Base-by-base conservation (phyloP, 2,329 filamentous ascomycete species). In the Trichoderma harzianum region DNA sequence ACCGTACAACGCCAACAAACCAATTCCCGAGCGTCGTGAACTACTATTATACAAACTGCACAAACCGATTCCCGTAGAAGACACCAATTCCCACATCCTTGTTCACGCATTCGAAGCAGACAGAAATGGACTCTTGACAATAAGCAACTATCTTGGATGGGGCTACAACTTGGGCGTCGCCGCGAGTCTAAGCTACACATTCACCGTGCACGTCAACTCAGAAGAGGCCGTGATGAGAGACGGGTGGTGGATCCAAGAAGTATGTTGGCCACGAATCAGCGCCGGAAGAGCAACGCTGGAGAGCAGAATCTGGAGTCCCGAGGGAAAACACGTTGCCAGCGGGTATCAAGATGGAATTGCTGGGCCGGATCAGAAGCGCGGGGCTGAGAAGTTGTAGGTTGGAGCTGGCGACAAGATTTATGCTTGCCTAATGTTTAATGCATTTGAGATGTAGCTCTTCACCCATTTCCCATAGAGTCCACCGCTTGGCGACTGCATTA, bases 211-310 rank as follows among this genome's bases (percentile, higher is more conserved):
- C 72, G 83, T 85, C 47, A 85, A 87, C 58, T 80, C 80, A 0
- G 80, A 83, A 5, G 83, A 85, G 51, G 82, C 85, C 0, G 81
- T 86, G 5, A 87, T 88, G 83, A 80, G 80, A 3, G 78, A 81
- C 2, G 80, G 80, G n/a, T 89, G 87, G 86, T 89, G 87, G 87
- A 76, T 88, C 14, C 85, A 87, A 76, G 87, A 89, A 75, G 80
- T 81, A 0, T 81, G 76, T 34, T 88, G 86, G 76, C 84, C 86
- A 3, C 78, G 86, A 26, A 80, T 83, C 3, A 83, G 79, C n/a
- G 82, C 83, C 3, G 85, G 85, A 0, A 80, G 86, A 57, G 84
- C 82, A 5, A 81, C 85, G 51, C 78, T 88, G 72, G 80, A 85
- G 76, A 83, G 81, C 69, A 85, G 84, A 78, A 84, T 87, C 28